Base-by-base conservation (phyloP, 768 basidiomycete species). In the Tricholoma sp. region DNA sequence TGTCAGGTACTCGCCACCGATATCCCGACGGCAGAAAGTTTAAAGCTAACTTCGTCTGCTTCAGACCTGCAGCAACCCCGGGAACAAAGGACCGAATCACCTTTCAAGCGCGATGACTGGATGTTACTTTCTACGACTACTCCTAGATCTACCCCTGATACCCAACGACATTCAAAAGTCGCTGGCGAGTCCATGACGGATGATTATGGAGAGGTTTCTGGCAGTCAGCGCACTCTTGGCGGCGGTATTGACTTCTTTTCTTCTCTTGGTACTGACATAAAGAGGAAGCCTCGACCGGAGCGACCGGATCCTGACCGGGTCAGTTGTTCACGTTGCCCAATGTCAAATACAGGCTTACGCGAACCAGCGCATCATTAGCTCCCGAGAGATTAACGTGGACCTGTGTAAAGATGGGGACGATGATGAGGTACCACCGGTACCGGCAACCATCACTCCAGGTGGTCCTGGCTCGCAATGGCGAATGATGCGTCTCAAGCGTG, bases 391-490 rank as follows among this genome's bases (percentile, higher is more conserved):
- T 31, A 89, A 90, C 63, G 65, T 70, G 8, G 78, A 84, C 47
- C 69, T 89, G 42, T 76, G 71, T 55, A 72, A 81, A 58, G 29
- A 44, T 8, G 67, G 74, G 24, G 70, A 80, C 56, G 67, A 74
- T 11, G 73, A 76, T 51, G 73, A 74, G 24, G 65, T 78, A 3
- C 64, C 74, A 1, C 68, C 72, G 36, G 72, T 76, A 50, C 70
- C 78, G 5, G 83, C 80, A 67, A 66, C 81, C 18, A 68, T 75
- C 54, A 83, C 81, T 0, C 92, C 94, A 0, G 96, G 96, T 2
- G 94, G 93, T 1, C 89, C 94, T 4, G 96, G 96, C 10, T 93
- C 92, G 2, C 86, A 85, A 66, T 99, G 97, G 96, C 86, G 97
- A 13, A 98, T 98, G 97, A 94, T 91, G 86, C 93, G 94, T 63